A percentile compares a stretch with the other conserved stretches of the same genome.
Evolutionary conservation across 1,284 basidiomycete genomes (phyloP).

Genomic region (Agroathelia rolfsii): DNA sequence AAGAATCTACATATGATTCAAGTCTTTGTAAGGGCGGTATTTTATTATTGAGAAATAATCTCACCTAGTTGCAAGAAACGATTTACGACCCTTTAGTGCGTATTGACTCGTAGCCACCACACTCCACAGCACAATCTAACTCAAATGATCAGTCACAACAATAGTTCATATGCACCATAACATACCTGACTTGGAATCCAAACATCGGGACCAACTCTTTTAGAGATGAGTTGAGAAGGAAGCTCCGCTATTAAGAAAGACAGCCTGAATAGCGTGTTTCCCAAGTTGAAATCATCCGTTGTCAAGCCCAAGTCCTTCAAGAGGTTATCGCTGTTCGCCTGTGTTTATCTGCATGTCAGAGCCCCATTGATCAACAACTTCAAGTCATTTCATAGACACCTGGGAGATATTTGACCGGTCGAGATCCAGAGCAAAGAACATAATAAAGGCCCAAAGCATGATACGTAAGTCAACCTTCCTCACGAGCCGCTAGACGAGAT

Average conservation of each 20-base stretch:
- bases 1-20: slow-evolving; percentile 19
- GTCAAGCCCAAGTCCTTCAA: slow-evolving; percentile 39
- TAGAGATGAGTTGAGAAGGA: slow-evolving; percentile 65
- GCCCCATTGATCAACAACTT: slow-evolving; percentile 26
- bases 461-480: slow-evolving; percentile 56
- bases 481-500: slow-evolving; percentile 31
- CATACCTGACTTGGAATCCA: slow-evolving; percentile 60
- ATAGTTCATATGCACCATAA: slow-evolving; percentile 4
- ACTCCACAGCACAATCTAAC: slow-evolving; percentile 45
- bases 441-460: slow-evolving; percentile 54
- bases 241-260: slow-evolving; percentile 54
- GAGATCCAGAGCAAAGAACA: slow-evolving; percentile 55
- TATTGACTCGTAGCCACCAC: slow-evolving; percentile 51
- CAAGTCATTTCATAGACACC: slow-evolving; percentile 40
- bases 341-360: too few species aligned
- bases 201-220: slow-evolving; percentile 60
- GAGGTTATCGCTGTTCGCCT: slow-evolving; percentile 52
- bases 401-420: slow-evolving; percentile 46
- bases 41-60: slow-evolving; percentile 30
- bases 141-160: background rate
- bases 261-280: slow-evolving; percentile 45
- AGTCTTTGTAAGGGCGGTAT: slow-evolving; percentile 13
- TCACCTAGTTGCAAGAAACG: slow-evolving; percentile 41
- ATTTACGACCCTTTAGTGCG: slow-evolving; percentile 43
- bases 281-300: slow-evolving; percentile 58